phyloP scores from a whole-genome alignment of 75 land plant genomes.

The Ceratopteris richardii region DNA sequence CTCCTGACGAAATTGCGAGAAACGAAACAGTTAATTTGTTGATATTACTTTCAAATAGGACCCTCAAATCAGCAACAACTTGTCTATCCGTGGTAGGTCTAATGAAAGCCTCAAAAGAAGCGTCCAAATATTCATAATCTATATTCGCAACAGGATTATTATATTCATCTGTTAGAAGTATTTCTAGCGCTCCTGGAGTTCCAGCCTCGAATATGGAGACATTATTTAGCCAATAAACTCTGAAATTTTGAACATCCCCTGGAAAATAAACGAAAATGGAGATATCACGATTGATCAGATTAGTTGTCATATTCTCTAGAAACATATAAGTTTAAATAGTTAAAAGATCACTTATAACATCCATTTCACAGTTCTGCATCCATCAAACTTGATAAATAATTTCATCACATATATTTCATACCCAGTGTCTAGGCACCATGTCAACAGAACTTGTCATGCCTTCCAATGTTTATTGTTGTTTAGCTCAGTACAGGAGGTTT shows the following conservation, averaged over 20 bases:
- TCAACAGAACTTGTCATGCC: too few relatives aligned
- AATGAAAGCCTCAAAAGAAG: not conserved
- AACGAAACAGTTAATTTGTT: not conserved
- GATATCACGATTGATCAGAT: too few relatives aligned
- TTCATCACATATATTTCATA: too few relatives aligned
- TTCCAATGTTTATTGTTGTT: too few relatives aligned
- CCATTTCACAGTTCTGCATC: too few relatives aligned
- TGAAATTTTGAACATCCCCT: not conserved
- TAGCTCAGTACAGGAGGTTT: too few relatives aligned
- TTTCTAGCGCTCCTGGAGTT: not conserved
- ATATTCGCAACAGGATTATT: not conserved
- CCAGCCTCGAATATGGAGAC: not conserved
- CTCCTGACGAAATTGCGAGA: not conserved
- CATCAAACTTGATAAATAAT: too few relatives aligned
- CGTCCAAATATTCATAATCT: not conserved
- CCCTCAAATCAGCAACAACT: not conserved
- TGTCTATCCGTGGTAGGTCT: not conserved
- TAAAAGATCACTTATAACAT: too few relatives aligned
- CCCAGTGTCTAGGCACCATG: too few relatives aligned
- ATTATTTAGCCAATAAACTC: not conserved
- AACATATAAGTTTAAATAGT: too few relatives aligned
- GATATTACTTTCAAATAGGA: not conserved
- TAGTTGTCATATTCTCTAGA: too few relatives aligned
- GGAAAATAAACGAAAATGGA: too few relatives aligned
- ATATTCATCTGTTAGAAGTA: not conserved